Evolutionary conservation across 257 asterid genomes (phyloP).

Genomic region (Ehretia macrophylla): DNA sequence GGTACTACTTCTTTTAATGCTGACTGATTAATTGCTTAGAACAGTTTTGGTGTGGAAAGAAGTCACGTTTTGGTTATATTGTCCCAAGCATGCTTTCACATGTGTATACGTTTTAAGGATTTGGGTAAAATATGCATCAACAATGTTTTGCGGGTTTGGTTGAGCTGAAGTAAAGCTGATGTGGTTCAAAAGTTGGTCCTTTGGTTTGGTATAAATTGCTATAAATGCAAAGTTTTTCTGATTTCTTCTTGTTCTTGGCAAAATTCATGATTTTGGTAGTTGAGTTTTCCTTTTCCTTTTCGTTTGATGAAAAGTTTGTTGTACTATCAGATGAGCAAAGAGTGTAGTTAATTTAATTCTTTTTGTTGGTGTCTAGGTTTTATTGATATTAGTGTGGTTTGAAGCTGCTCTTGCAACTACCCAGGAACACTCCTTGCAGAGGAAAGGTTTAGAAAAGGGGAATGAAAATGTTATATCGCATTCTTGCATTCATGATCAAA

Average conservation of each 20-base stretch:
- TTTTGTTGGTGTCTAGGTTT: conserved; percentile 40
- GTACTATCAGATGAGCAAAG: background rate
- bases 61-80: background rate
- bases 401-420: conserved; percentile 47
- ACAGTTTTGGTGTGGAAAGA: background rate
- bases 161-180: background rate
- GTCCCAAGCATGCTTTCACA: background rate
- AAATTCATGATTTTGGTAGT: background rate
- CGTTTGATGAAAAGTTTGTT: background rate
- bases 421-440: conserved; percentile 34
- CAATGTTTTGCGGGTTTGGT: background rate
- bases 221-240: no score
- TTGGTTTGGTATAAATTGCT: background rate
- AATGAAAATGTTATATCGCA: conserved; percentile 45
- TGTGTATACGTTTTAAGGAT: background rate
- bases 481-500: conserved; percentile 93
- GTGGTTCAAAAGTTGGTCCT: background rate
- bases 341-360: conserved; percentile 1
- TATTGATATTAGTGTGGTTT: conserved; percentile 50
- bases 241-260: background rate
- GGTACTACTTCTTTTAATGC: background rate
- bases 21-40: background rate
- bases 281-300: background rate
- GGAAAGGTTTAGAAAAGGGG: conserved; percentile 28
- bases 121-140: background rate